Evolutionary conservation across 2,329 filamentous ascomycete species (phyloP).

Genomic region (Botrytis porri): DNA sequence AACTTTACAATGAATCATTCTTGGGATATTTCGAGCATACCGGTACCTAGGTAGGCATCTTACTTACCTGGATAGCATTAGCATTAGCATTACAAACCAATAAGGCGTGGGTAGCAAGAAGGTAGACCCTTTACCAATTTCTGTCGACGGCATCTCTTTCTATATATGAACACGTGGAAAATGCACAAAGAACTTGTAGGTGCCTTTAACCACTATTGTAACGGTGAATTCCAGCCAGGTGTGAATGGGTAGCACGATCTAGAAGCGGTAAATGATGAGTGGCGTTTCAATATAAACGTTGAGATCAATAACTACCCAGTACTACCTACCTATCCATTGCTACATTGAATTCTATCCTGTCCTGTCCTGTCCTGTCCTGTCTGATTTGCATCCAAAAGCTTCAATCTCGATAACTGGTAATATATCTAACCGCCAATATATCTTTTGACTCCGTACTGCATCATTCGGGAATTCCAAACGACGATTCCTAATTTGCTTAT

Average conservation of each 20-base stretch:
- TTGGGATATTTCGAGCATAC: neutral
- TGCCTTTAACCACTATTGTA: neutral
- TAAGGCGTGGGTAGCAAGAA: neutral
- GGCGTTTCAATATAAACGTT: conserved; percentile 3
- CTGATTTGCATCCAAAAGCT: neutral
- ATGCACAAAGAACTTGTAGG: neutral
- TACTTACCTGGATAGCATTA: too few relatives aligned
- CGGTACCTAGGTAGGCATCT: too few relatives aligned
- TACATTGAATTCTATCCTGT: neutral
- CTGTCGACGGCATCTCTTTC: too few relatives aligned
- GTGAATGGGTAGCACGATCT: neutral
- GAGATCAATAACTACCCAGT: neutral
- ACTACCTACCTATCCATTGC: neutral
- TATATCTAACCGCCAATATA: neutral
- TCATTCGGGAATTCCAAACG: neutral
- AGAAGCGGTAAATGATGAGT: neutral
- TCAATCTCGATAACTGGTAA: neutral
- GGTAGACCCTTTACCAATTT: neutral
- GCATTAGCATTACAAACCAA: too few relatives aligned
- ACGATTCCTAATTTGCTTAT: neutral
- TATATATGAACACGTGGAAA: neutral
- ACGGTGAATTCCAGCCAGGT: neutral
- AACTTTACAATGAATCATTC: neutral
- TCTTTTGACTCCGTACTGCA: neutral
- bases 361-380: neutral